phyloP scores from a whole-genome alignment of 495 filamentous ascomycete genomes.

The Lepidopterella palustris region DNA sequence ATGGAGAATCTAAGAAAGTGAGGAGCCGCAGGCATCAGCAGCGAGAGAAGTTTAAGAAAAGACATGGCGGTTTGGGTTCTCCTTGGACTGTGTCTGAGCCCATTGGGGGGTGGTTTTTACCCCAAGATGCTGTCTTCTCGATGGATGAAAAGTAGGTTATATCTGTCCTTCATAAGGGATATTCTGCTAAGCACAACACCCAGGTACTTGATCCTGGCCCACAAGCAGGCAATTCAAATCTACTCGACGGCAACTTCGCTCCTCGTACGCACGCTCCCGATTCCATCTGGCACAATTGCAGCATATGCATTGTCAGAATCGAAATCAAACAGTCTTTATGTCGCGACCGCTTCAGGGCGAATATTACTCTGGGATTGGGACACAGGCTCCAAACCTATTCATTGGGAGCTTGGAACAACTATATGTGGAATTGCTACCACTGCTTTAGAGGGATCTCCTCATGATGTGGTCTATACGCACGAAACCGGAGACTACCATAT shows the following conservation, averaged over 20 bases:
- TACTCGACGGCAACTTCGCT: slow-evolving; percentile 77
- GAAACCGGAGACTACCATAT: slow-evolving; percentile 12
- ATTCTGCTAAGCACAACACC: background rate
- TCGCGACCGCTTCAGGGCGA: slow-evolving; percentile 58
- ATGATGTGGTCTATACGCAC: slow-evolving; percentile 21
- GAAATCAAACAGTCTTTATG: slow-evolving; percentile 56
- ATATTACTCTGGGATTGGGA: slow-evolving; percentile 75
- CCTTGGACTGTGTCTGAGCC: slow-evolving; percentile 55
- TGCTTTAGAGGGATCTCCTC: background rate
- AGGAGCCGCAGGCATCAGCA: slow-evolving; percentile 3
- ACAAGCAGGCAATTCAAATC: slow-evolving; percentile 60
- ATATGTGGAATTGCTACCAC: slow-evolving; percentile 34
- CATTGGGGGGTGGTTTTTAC: slow-evolving; percentile 61
- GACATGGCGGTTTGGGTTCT: background rate
- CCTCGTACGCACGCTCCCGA: slow-evolving; percentile 54
- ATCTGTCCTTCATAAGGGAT: background rate
- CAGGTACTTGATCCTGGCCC: slow-evolving; percentile 54
- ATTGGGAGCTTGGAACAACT: slow-evolving; percentile 44
- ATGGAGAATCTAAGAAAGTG: background rate
- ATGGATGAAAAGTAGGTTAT: slow-evolving; percentile 67
- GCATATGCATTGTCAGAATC: slow-evolving; percentile 55
- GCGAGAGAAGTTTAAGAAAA: slow-evolving; percentile 14
- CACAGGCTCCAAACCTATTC: slow-evolving; percentile 44
- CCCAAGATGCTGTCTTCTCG: slow-evolving; percentile 73
- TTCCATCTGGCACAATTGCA: slow-evolving; percentile 37